Evolutionary conservation across 2,329 filamentous ascomycete genomes (phyloP), one percentile per base, ranked within the genome.

Genomic region (Pseudocercospora crystallina): DNA sequence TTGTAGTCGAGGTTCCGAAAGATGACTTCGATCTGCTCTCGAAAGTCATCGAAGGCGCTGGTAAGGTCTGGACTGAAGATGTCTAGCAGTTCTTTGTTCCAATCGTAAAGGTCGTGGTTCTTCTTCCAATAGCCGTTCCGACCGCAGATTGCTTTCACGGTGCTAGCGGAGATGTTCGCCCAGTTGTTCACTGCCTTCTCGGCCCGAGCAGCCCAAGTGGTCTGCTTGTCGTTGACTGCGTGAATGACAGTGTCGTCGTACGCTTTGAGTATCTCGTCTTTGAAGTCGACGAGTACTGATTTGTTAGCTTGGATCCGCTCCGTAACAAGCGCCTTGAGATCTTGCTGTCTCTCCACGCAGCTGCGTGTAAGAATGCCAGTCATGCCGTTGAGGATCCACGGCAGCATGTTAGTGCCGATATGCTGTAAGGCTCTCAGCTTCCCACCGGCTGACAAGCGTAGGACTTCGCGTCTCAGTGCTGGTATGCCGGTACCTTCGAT

Each of bases 401-500:
- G 49, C 12, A 51, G 31, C 37, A 30, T 46, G 31, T n/a, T 30
- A 1, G 38, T 29, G 17, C 14, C 32, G 38, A 51, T 42, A 17
- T 12, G 12, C 5, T 13, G 2, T 12, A 51, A 33, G 12, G 31
- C 36, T 4, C 43, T 33, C 3, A 44, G 13, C 20, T 41, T 56
- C 10, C 10, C 37, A 8, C 5, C 15, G 5, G 49, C 49, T 9
- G 49, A 31, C 12, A 46, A 4, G 5, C 31, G 5, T 12, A 53
- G 58, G 8, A 63, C 52, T 20, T 45, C 13, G 3, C 37, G 47
- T 8, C 51, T 49, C 1, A 63, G 31, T 5, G 8, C 42, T 5
- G 59, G 60, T 26, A 61, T 55, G 5, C 56, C 58, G n/a, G 57
- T 60, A 2, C 44, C 53, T 20, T 51, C 31, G 2, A 53, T 8